Conservation (phyloP, 2,329 filamentous ascomycete genomes). For the Hirsutella thompsonii region DNA sequence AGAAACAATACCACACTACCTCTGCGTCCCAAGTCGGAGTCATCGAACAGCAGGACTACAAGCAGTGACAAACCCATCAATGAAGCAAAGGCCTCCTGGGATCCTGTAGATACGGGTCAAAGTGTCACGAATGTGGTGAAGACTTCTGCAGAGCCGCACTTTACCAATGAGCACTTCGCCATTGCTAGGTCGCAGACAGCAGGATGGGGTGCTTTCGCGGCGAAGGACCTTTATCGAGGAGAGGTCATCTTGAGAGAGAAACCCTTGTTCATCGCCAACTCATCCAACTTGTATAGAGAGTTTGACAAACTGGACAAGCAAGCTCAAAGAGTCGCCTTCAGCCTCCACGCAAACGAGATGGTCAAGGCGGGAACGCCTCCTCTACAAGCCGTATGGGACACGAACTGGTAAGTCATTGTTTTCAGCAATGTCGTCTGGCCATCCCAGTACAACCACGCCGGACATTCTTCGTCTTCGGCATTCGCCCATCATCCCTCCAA, state of each 20-base stretch:
- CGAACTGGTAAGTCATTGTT: conserved; percentile 29
- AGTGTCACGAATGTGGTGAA: neutral
- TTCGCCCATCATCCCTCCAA: too few relatives aligned
- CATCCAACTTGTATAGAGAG: conserved; percentile 15
- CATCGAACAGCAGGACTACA: too few relatives aligned
- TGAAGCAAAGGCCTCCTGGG: too few relatives aligned
- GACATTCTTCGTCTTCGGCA: too few relatives aligned
- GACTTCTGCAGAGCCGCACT: conserved; percentile 8
- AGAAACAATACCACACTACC: too few relatives aligned
- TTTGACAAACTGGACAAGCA: conserved; percentile 20
- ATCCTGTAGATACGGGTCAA: too few relatives aligned
- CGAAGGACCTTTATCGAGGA: conserved; percentile 19
- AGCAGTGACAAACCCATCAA: too few relatives aligned
- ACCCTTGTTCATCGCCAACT: conserved; percentile 24
- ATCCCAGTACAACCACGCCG: too few relatives aligned
- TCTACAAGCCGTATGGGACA: conserved; percentile 26
- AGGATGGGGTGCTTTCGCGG: conserved; percentile 35
- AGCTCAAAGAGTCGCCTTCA: conserved; percentile 19
- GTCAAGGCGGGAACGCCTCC: conserved; percentile 13
- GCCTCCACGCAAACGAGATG: conserved; percentile 22
- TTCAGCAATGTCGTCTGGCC: too few relatives aligned
- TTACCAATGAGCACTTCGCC: conserved; percentile 25
- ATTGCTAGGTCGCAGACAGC: conserved; percentile 26
- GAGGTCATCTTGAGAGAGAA: conserved; percentile 31
- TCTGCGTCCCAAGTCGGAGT: too few relatives aligned